Percentiles rank a stretch among this genome's conserved stretches.
Conservation (phyloP, 441 rosid genomes). For the Adansonia grandidieri region DNA sequence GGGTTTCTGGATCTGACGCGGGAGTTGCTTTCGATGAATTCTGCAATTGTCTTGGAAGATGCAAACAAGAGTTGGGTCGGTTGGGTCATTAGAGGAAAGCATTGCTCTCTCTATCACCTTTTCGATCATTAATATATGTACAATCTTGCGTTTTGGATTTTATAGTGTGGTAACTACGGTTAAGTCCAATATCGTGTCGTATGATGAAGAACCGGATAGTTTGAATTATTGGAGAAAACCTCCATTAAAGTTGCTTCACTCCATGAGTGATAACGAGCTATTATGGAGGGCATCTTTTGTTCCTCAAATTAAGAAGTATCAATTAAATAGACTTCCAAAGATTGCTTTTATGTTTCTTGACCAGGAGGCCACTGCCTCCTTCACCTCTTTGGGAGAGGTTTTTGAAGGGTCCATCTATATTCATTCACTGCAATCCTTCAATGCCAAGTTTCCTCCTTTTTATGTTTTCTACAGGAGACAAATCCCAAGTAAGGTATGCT, state of each 20-base stretch:
- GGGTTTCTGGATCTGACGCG: conserved; percentile 33
- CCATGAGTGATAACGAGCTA: conserved; percentile 73
- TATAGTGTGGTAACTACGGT: conserved; percentile 50
- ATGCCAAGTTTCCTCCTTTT: conserved; percentile 50
- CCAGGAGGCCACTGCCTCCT: conserved; percentile 93
- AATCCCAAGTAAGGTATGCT: conserved; percentile 80
- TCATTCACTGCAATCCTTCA: conserved; percentile 77
- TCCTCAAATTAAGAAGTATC: conserved; percentile 63
- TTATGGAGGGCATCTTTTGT: conserved; percentile 85
- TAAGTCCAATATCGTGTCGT: conserved; percentile 55
- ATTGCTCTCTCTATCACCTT: conserved; percentile 61
- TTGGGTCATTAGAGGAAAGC: conserved; percentile 65
- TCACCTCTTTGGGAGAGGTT: conserved; percentile 92
- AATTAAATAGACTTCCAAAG: conserved; percentile 77
- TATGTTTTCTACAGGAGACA: conserved; percentile 75
- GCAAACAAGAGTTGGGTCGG: conserved; percentile 55
- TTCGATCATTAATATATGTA: conserved; percentile 66
- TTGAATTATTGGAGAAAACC: conserved; percentile 69
- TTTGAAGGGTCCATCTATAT: conserved; percentile 78
- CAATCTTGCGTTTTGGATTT: conserved; percentile 63
- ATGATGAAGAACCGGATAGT: conserved; percentile 43
- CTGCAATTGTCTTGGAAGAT: conserved; percentile 31
- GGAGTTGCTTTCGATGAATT: conserved; percentile 29
- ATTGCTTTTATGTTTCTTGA: conserved; percentile 95
- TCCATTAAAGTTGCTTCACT: conserved; percentile 60